Conservation (phyloP, 495 filamentous ascomycete species). For the Talaromyces stipitatus region DNA sequence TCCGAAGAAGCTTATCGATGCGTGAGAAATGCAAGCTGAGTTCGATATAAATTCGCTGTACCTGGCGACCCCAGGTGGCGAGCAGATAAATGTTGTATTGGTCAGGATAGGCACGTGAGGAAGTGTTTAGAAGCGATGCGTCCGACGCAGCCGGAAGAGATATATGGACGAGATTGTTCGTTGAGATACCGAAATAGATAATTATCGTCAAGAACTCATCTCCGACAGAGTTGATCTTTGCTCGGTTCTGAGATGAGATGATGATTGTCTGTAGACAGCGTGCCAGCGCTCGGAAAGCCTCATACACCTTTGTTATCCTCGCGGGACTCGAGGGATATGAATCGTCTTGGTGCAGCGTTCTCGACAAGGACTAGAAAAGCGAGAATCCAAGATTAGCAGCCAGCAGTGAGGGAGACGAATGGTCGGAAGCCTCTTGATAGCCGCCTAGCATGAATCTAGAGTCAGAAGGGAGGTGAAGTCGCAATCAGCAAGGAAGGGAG, state of each 20-base stretch:
- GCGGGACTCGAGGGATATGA: background rate
- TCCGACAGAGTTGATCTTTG: background rate
- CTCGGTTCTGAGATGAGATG: background rate
- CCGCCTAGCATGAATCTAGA: background rate
- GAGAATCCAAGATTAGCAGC: background rate
- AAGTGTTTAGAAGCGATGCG: background rate
- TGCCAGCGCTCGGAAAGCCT: background rate
- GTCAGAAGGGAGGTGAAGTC: background rate
- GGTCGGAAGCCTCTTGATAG: too few species aligned
- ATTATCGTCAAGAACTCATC: background rate
- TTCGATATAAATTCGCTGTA: background rate
- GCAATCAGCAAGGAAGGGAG: background rate
- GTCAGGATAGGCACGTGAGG: background rate
- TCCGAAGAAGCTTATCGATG: background rate
- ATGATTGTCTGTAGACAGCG: background rate
- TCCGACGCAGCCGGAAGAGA: background rate
- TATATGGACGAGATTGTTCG: background rate
- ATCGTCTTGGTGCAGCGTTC: background rate
- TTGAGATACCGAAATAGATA: background rate
- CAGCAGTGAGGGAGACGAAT: background rate
- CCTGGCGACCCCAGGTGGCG: background rate
- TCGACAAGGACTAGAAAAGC: background rate
- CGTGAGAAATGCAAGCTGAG: background rate
- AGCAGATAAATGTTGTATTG: background rate
- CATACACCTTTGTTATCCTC: background rate